Evolutionary conservation across 2,329 filamentous ascomycete species (phyloP), one percentile per base, ranked within the genome.

Genomic region (Emydomyces testavorans): DNA sequence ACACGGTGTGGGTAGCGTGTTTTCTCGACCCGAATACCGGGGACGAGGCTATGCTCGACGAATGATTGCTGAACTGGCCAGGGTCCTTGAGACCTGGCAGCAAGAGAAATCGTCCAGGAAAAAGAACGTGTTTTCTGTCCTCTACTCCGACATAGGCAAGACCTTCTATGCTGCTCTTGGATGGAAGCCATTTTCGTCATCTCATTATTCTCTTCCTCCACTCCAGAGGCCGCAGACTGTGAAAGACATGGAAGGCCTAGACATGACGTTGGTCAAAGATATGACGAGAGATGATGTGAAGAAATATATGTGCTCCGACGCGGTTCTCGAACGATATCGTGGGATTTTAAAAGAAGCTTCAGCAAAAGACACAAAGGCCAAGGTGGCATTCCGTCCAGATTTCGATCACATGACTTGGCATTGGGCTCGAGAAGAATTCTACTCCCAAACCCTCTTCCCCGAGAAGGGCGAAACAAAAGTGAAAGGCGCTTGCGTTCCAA

Each of bases 71-170:
- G 79, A 89, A 56, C 61, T 92, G 29, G 79, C 75, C 11, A 65
- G 68, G 43, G 68, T 65, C 46, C 58, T 80, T 35, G 69, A 71
- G 52, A 73, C 66, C 2, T 75, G 75, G 66, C 73, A 78, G 55
- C 65, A 68, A 50, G 70, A 70, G 24, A 60, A 65, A 31, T 62
- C 66, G 44, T 52, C 55, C 38, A 59, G 61, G 16, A 60, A 62
- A 55, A 63, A 60, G 60, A 72, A 62, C 53, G 65, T 78, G 11
- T 92, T 90, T 64, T 89, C 85, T 0, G 76, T 93, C 6, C 72
- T 95, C 6, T 94, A 81, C 65, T 94, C 87, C 6, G 86, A 93
- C 58, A 88, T 93, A 54, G 86, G 89, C 16, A 83, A 86, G 70
- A 69, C 71, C 32, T 95, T 88, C 65, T 95, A 95, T 66, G 77